Evolutionary conservation across 1,284 basidiomycete species (phyloP).

Genomic region (Cutaneotrichosporon cyanovorans): DNA sequence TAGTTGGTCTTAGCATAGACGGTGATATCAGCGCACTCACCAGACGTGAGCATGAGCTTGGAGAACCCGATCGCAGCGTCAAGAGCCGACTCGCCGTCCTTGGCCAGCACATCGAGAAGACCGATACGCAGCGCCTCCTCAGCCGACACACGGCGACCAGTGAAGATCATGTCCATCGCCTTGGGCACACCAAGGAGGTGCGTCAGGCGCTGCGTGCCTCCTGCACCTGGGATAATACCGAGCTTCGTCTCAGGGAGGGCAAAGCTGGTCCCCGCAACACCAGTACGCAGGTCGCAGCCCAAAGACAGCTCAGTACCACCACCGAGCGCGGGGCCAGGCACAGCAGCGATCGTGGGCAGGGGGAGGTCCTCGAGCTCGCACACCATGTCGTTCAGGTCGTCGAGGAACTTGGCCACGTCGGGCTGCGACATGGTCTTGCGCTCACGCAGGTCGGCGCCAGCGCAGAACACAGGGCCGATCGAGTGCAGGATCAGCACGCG

Average conservation of each 20-base stretch:
- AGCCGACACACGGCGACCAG: constrained; percentile 59
- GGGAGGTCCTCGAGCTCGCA: constrained; percentile 68
- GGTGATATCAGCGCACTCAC: constrained; percentile 1
- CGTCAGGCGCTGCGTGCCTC: constrained; percentile 80
- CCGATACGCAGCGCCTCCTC: constrained; percentile 68
- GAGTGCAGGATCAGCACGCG: constrained; percentile 74
- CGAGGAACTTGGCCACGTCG: constrained; percentile 72
- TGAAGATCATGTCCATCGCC: constrained; percentile 83
- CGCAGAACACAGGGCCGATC: constrained; percentile 69
- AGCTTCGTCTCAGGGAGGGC: constrained; percentile 75
- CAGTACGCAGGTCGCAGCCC: constrained; percentile 80
- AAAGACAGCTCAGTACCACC: constrained; percentile 82
- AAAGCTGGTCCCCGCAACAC: constrained; percentile 58
- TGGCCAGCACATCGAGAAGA: constrained; percentile 56
- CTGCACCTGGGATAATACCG: constrained; percentile 93
- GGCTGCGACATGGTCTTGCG: constrained; percentile 67
- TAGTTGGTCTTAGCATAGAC: neutral
- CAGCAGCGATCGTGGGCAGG: constrained; percentile 82
- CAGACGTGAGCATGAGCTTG: constrained; percentile 33
- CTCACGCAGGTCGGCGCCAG: constrained; percentile 85
- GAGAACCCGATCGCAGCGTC: constrained; percentile 28
- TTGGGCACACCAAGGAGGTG: constrained; percentile 71
- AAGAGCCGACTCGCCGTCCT: constrained; percentile 29
- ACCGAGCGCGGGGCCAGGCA: constrained; percentile 87
- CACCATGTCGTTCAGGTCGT: constrained; percentile 65